These are phyloP conservation scores for Candida silvatica DNA, from an alignment of 805 yeast genomes.

Conservation along the genomic window DNA sequence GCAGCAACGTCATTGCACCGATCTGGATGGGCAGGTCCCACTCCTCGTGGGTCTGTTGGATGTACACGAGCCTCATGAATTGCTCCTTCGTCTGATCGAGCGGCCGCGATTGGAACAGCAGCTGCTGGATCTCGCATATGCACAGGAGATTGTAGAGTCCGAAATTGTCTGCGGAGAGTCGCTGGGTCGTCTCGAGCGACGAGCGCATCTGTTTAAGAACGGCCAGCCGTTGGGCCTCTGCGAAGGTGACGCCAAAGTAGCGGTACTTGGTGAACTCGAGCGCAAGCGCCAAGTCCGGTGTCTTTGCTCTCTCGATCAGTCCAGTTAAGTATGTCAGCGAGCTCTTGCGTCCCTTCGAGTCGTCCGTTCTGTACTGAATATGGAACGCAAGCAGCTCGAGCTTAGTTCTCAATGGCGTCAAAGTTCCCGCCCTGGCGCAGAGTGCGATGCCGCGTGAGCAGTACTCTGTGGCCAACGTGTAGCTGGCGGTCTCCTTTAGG, in stretches of 20 bases:
- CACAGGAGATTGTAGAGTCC: slow-evolving; percentile 17
- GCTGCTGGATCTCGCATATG: slow-evolving; percentile 23
- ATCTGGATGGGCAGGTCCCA: slow-evolving; percentile 24
- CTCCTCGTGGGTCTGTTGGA: slow-evolving; percentile 5
- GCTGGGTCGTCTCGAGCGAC: slow-evolving; percentile 3
- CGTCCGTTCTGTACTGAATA: slow-evolving; percentile 24
- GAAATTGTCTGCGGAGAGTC: slow-evolving; percentile 7
- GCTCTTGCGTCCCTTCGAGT: slow-evolving; percentile 13
- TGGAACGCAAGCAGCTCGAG: slow-evolving; percentile 30
- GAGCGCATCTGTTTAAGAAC: slow-evolving; percentile 8
- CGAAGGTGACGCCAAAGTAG: slow-evolving; percentile 21
- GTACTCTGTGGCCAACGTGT: slow-evolving; percentile 32
- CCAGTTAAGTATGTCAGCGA: slow-evolving; percentile 25
- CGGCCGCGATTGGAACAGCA: slow-evolving; percentile 23
- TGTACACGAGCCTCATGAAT: slow-evolving; percentile 10
- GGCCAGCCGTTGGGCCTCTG: slow-evolving; percentile 18
- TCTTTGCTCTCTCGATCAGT: slow-evolving; percentile 13
- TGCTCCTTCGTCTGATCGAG: slow-evolving; percentile 13
- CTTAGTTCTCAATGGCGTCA: slow-evolving; percentile 19
- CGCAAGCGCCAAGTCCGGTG: slow-evolving; percentile 15
- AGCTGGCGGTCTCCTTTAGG: slow-evolving; percentile 32
- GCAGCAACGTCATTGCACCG: slow-evolving; percentile 23
- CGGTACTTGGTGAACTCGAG: slow-evolving; percentile 25
- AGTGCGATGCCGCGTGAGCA: slow-evolving; percentile 21
- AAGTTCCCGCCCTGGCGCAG: slow-evolving; percentile 13